Evolutionary conservation across 257 asterid genomes (phyloP).

Genomic region (Prunella vulgaris): DNA sequence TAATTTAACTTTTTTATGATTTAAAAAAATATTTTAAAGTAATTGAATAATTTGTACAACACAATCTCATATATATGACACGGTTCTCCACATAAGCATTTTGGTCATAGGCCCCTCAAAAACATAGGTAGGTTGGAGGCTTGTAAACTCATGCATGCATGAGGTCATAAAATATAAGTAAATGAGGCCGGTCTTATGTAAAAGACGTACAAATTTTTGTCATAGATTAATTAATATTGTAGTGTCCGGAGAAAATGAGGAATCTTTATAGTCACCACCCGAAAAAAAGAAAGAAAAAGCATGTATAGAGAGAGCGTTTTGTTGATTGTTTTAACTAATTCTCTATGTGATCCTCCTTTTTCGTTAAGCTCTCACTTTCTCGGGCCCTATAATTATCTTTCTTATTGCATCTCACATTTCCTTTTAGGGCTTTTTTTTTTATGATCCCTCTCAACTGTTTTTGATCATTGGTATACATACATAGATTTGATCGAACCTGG

Average conservation of each 20-base stretch:
- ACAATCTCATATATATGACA: too few species aligned
- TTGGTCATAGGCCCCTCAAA: too few species aligned
- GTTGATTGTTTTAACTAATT: neutral
- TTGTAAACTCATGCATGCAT: too few species aligned
- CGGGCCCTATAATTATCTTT: neutral
- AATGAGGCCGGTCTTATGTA: too few species aligned
- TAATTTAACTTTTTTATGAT: too few species aligned
- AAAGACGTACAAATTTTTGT: too few species aligned
- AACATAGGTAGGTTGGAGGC: too few species aligned
- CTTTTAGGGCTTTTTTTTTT: neutral
- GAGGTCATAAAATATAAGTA: too few species aligned
- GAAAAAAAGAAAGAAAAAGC: neutral
- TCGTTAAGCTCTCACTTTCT: neutral
- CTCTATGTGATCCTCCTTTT: slow-evolving; percentile 24
- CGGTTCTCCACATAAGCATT: too few species aligned
- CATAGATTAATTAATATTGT: too few species aligned
- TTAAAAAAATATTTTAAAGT: too few species aligned
- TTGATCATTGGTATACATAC: neutral
- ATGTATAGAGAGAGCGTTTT: neutral
- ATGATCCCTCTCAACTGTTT: neutral
- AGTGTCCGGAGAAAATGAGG: neutral
- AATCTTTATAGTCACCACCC: slow-evolving; percentile 16
- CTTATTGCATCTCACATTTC: neutral
- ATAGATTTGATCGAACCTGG: neutral
- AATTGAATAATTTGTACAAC: too few species aligned